phyloP scores from a whole-genome alignment of 177 flowering plant species.

The Vitis hybrid region DNA sequence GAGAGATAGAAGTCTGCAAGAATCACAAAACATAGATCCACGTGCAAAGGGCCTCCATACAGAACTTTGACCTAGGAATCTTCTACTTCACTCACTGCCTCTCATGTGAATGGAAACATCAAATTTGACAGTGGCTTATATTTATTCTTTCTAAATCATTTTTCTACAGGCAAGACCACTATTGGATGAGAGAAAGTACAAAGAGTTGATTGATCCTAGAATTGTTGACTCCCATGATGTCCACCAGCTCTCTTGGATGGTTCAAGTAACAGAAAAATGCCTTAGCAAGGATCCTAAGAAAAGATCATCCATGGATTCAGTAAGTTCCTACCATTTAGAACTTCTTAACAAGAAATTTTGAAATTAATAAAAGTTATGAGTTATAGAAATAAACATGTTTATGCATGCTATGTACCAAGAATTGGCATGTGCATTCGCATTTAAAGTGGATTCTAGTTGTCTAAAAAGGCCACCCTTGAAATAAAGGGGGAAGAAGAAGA shows the following conservation, averaged over 20 bases:
- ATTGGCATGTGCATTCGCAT: too few relatives aligned
- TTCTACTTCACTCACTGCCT: not conserved
- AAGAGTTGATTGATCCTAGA: conserved; percentile 21
- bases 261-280: conserved; percentile 21
- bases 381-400: not conserved
- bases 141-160: not conserved
- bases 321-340: conserved; percentile 6
- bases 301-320: conserved; percentile 26
- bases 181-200: conserved; percentile 18
- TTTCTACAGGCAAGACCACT: conserved; percentile 31
- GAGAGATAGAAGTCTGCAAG: not conserved
- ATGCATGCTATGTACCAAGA: not conserved
- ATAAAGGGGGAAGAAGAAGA: too few relatives aligned
- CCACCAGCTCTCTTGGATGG: conserved; percentile 33
- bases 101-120: not conserved
- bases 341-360: not conserved
- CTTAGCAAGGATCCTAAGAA: conserved; percentile 20
- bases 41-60: not conserved
- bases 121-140: not conserved
- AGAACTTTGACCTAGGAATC: not conserved
- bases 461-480: too few relatives aligned
- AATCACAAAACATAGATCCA: too few relatives aligned
- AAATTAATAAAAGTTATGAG: conserved; percentile 1
- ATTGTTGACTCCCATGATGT: conserved; percentile 18
- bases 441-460: too few relatives aligned